Percentiles rank a stretch among this genome's conserved stretches.
These are phyloP conservation scores for Astraeus odoratus DNA, from an alignment of 768 basidiomycete species.

Conservation along the genomic window DNA sequence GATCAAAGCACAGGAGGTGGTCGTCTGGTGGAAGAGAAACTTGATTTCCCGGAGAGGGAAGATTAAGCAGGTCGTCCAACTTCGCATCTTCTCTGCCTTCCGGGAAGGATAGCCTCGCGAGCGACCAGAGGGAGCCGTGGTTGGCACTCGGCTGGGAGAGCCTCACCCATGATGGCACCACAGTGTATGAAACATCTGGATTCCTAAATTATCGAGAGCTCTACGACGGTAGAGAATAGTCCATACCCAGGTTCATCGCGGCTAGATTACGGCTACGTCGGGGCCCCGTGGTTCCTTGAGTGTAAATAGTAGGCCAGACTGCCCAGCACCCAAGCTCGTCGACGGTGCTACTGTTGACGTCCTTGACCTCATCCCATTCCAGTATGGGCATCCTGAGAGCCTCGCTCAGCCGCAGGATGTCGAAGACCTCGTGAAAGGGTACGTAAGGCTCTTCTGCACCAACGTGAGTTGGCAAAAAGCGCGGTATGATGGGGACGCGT, in stretches of 20 bases:
- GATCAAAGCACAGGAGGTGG: conserved; percentile 21
- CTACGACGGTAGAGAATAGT: conserved; percentile 15
- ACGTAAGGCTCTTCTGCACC: conserved; percentile 42
- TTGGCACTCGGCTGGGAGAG: conserved; percentile 15
- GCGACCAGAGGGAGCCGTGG: conserved; percentile 20
- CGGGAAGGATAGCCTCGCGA: conserved; percentile 20
- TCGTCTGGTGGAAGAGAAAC: conserved; percentile 15
- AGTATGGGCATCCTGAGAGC: conserved; percentile 42
- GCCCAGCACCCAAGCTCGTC: conserved; percentile 23
- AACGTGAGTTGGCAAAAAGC: conserved; percentile 54
- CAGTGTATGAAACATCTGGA: conserved; percentile 23
- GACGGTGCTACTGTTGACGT: conserved; percentile 28
- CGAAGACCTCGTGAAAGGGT: conserved; percentile 55
- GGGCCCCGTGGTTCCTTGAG: conserved; percentile 8
- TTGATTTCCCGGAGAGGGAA: conserved; percentile 14
- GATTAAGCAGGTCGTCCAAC: conserved; percentile 4
- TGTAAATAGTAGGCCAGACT: conserved; percentile 17
- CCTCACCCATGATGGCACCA: conserved; percentile 18
- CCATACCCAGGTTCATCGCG: conserved; percentile 8
- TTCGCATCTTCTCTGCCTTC: conserved; percentile 8
- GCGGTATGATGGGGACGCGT: conserved; percentile 51
- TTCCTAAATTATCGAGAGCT: conserved; percentile 26
- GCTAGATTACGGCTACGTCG: conserved; percentile 5
- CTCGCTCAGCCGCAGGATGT: conserved; percentile 44
- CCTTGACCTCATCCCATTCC: conserved; percentile 62